Base-by-base conservation (phyloP, 495 filamentous ascomycete species). In the Bacidia gigantensis region DNA sequence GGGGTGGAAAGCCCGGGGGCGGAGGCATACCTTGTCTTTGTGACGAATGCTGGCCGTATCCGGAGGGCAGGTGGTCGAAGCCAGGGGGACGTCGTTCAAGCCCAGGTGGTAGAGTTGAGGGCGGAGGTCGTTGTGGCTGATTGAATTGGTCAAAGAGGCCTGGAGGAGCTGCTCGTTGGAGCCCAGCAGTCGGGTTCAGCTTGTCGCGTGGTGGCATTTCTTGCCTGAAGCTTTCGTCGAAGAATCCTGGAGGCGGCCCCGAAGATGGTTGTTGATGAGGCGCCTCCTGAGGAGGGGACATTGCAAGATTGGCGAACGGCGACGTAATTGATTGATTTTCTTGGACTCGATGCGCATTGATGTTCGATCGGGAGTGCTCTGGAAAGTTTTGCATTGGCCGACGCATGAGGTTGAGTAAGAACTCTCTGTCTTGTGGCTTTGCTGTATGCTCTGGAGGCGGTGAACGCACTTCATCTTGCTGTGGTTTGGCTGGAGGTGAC, bases 391-490 rank as follows among this genome's bases (percentile, higher is more conserved):
- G 73, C 52, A 75, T 71, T 69, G 71, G 67, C 60, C 76, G 74
- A 46, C 75, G 72, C 74, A 78, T 76, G 35, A 78, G 60, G 17
- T 69, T 71, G 26, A 76, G 67, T 12, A 78, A 56, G 60, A 74
- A 66, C 46, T 76, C 72, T 46, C 71, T 62, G 26, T 77, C 73
- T 22, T 65, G 63, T 46, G 64, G 57, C 44, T 71, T 72, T 0
- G 67, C 61, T 23, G 69, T 61, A 32, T 44, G 22, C 12, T 55
- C 50, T 32, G 43, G 48, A 64, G 66, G 18, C 39, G 58, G 43
- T 38, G 54, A 52, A 44, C 60, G 39, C 64, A 66, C 11, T 26
- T 61, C 60, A 35, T 64, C 47, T 7, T 35, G 29, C 7, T 61
- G 49, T 46, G 71, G 67, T 22, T 65, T 58, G 3, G 58, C 52